Percentiles rank a stretch among this genome's conserved stretches.
Evolutionary conservation across 257 asterid species (phyloP).

Genomic region (Euphrasia confusa): DNA sequence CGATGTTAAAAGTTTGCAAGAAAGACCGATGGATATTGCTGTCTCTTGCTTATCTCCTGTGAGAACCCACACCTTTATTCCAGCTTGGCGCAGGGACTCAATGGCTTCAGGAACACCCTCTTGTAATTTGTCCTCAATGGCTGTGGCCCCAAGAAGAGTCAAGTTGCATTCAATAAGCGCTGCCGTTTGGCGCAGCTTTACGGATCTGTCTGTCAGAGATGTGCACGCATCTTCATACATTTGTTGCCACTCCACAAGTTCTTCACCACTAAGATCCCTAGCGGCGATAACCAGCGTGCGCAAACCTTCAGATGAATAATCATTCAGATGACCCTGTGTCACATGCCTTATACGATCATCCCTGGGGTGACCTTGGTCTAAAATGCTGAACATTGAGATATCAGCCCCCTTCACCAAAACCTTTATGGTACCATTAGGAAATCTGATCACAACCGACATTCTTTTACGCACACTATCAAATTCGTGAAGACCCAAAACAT

Average conservation of each 20-base stretch:
- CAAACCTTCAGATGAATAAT: constrained; percentile 89
- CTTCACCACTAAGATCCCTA: constrained; percentile 60
- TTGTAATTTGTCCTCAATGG: constrained; percentile 95
- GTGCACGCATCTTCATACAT: constrained; percentile 97
- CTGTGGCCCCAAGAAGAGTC: constrained; percentile 91
- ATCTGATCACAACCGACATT: constrained; percentile 91
- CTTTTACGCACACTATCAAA: constrained; percentile 98
- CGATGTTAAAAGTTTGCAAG: constrained; percentile 87
- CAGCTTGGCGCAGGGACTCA: constrained; percentile 91
- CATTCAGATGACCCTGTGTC: constrained; percentile 64
- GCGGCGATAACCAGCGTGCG: constrained; percentile 93
- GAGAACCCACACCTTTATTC: constrained; percentile 97
- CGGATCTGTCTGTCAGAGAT: constrained; percentile 79
- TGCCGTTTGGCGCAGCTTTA: constrained; percentile 82
- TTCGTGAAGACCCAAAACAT: constrained; percentile 96
- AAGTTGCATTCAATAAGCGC: constrained; percentile 79
- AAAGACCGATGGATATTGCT: constrained; percentile 90
- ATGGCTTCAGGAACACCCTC: constrained; percentile 96
- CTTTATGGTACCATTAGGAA: constrained; percentile 69
- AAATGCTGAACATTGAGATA: constrained; percentile 76
- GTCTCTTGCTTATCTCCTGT: constrained; percentile 99
- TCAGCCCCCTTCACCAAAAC: constrained; percentile 99
- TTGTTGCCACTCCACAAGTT: constrained; percentile 81
- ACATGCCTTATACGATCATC: constrained; percentile 43
- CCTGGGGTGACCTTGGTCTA: constrained; percentile 37